Percentiles rank a stretch among this genome's conserved stretches.
phyloP scores from a whole-genome alignment of 306 rosid genomes.

The Gleditsia sinensis region DNA sequence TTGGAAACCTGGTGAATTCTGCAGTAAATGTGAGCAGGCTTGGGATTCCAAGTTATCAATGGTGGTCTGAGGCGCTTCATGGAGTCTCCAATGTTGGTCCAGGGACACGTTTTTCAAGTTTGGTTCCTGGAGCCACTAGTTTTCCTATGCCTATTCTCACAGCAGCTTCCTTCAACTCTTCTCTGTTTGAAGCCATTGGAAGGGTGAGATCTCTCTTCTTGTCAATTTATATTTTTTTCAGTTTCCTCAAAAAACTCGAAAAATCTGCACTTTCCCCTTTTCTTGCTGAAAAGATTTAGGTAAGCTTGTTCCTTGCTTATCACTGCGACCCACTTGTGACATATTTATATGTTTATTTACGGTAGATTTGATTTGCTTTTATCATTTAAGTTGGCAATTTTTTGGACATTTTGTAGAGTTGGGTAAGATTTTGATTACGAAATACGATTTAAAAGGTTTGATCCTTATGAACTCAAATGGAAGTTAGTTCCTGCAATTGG shows the following conservation, averaged over 20 bases:
- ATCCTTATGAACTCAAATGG: background rate
- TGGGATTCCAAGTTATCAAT: slow-evolving; percentile 54
- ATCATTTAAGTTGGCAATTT: background rate
- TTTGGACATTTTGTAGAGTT: background rate
- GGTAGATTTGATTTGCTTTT: too few species aligned
- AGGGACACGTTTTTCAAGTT: slow-evolving; percentile 37
- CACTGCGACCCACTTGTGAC: too few species aligned
- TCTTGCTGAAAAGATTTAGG: too few species aligned
- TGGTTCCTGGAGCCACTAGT: slow-evolving; percentile 46
- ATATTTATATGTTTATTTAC: too few species aligned
- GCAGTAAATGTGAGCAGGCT: slow-evolving; percentile 65
- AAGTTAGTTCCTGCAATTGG: background rate
- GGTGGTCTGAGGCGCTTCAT: slow-evolving; percentile 67
- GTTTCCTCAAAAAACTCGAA: too few species aligned
- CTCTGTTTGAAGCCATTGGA: slow-evolving; percentile 77
- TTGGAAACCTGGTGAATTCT: slow-evolving; percentile 43
- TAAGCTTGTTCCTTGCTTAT: too few species aligned
- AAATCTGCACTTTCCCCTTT: too few species aligned
- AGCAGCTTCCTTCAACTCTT: slow-evolving; percentile 51
- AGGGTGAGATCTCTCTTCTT: slow-evolving; percentile 49
- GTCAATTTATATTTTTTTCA: background rate
- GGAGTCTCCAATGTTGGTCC: slow-evolving; percentile 51
- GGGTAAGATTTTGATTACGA: background rate
- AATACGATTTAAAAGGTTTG: background rate
- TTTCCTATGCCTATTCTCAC: slow-evolving; percentile 54